Percentiles rank a stretch among this genome's conserved stretches.
Evolutionary conservation across 1,139 yeast species (phyloP).

Genomic region (Nakaseomyces delphensis): DNA sequence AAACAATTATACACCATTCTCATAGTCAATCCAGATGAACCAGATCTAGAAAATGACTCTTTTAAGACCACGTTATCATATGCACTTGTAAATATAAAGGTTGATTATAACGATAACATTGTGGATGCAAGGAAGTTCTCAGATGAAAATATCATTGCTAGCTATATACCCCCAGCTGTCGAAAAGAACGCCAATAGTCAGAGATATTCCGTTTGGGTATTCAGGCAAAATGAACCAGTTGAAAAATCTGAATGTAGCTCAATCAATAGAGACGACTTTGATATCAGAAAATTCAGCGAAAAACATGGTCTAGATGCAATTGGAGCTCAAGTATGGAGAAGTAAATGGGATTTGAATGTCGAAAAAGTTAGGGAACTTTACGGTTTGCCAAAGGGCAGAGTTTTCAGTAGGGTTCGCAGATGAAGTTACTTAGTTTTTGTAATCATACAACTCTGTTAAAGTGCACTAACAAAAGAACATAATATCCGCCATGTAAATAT

Average conservation of each 20-base stretch:
- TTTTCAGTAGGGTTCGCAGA: slow-evolving; percentile 50
- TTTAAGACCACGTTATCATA: slow-evolving; percentile 68
- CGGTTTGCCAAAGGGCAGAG: slow-evolving; percentile 66
- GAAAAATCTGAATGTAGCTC: slow-evolving; percentile 17
- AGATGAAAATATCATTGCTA: slow-evolving; percentile 32
- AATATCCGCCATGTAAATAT: slow-evolving; percentile 6
- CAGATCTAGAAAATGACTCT: slow-evolving; percentile 61
- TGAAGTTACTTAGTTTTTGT: slow-evolving; percentile 11
- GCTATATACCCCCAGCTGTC: slow-evolving; percentile 80
- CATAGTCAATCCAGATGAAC: slow-evolving; percentile 87
- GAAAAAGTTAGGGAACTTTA: slow-evolving; percentile 56
- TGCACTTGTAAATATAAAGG: slow-evolving; percentile 63
- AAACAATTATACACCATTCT: slow-evolving; percentile 60
- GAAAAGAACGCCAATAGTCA: slow-evolving; percentile 80
- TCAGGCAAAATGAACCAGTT: slow-evolving; percentile 46
- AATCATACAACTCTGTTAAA: slow-evolving; percentile 1
- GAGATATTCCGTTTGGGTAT: slow-evolving; percentile 85
- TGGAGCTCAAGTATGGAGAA: slow-evolving; percentile 93
- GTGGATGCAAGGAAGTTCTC: slow-evolving; percentile 45
- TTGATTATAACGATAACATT: slow-evolving; percentile 50
- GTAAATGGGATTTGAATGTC: slow-evolving; percentile 71
- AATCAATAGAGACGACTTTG: slow-evolving; percentile 43
- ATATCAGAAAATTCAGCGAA: slow-evolving; percentile 61
- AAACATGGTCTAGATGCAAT: slow-evolving; percentile 53
- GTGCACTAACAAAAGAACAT: neutral